A percentile compares a stretch with the other conserved stretches of the same genome.
These are phyloP conservation scores for Rutstroemia sp. DNA, from an alignment of 2,329 filamentous ascomycete species.

Conservation along the genomic window DNA sequence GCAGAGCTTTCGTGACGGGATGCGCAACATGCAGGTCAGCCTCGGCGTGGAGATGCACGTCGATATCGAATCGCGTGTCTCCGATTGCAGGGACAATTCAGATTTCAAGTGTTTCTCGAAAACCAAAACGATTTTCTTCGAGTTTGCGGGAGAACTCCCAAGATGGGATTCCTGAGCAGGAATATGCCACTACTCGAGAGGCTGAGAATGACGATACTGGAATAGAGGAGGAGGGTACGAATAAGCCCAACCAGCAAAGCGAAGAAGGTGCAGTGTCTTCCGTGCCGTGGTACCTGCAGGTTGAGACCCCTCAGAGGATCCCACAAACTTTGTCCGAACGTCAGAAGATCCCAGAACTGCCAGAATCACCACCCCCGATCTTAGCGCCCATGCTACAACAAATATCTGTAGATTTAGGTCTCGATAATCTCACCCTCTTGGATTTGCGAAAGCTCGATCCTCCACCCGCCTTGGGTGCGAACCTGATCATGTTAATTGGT, in stretches of 20 bases:
- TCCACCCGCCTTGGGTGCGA: constrained; percentile 77
- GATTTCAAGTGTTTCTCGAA: not conserved
- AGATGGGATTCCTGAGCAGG: not conserved
- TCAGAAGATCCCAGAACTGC: constrained; percentile 53
- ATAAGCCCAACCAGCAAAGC: constrained; percentile 13
- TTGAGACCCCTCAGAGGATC: constrained; percentile 40
- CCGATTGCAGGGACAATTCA: not conserved
- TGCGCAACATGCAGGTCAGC: constrained; percentile 28
- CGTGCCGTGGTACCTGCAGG: constrained; percentile 81
- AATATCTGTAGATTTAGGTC: constrained; percentile 74
- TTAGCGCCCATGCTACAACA: constrained; percentile 68
- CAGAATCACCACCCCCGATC: constrained; percentile 56
- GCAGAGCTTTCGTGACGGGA: constrained; percentile 24
- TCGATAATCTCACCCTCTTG: constrained; percentile 73
- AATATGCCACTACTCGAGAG: not conserved
- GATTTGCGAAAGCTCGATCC: constrained; percentile 82
- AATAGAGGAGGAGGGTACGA: not conserved
- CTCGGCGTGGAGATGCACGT: constrained; percentile 23
- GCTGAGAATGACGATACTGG: not conserved
- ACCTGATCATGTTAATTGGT: constrained; percentile 86
- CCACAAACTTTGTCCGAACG: constrained; percentile 39
- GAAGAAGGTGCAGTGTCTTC: constrained; percentile 15
- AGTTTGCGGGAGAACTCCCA: constrained; percentile 4
- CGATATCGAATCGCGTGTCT: constrained; percentile 16
- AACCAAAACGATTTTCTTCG: constrained; percentile 15